These are phyloP conservation scores for Coleophoma cylindrospora DNA, from an alignment of 2,329 filamentous ascomycete species.

Conservation along the genomic window DNA sequence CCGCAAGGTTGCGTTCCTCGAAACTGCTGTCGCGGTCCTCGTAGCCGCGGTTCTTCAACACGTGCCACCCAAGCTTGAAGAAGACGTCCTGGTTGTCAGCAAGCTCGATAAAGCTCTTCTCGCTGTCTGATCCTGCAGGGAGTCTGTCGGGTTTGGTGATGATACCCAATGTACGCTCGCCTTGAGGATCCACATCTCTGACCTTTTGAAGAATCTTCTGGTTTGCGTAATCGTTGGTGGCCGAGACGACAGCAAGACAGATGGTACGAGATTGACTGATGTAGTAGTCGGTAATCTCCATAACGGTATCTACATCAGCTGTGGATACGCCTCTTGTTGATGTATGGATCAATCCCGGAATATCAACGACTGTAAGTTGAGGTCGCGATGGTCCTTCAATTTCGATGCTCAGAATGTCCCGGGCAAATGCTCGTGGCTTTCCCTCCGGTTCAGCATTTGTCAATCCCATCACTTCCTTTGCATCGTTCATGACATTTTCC, in stretches of 20 bases:
- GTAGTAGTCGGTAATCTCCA: slow-evolving; percentile 29
- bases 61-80: slow-evolving; percentile 43
- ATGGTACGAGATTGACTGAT: slow-evolving; percentile 37
- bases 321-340: slow-evolving; percentile 17
- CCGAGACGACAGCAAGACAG: slow-evolving; percentile 40
- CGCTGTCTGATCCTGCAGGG: slow-evolving; percentile 27
- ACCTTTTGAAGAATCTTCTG: slow-evolving; percentile 34
- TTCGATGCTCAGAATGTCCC: slow-evolving; percentile 23
- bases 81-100: slow-evolving; percentile 33
- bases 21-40: slow-evolving; percentile 28
- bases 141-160: slow-evolving; percentile 42
- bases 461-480: slow-evolving; percentile 21
- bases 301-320: slow-evolving; percentile 21
- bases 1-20: slow-evolving; percentile 14
- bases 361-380: slow-evolving; percentile 26
- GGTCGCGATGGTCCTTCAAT: slow-evolving; percentile 18
- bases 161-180: slow-evolving; percentile 35
- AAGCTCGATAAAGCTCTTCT: slow-evolving; percentile 29
- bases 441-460: neutral
- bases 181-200: slow-evolving; percentile 26
- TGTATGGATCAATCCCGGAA: slow-evolving; percentile 27
- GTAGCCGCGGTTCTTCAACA: slow-evolving; percentile 37
- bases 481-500: slow-evolving; percentile 21
- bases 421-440: slow-evolving; percentile 13
- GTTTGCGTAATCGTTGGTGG: slow-evolving; percentile 34